These are phyloP conservation scores for Mortierella sp. DNA, from an alignment of 371 early-diverging fungal genomes.

Conservation along the genomic window DNA sequence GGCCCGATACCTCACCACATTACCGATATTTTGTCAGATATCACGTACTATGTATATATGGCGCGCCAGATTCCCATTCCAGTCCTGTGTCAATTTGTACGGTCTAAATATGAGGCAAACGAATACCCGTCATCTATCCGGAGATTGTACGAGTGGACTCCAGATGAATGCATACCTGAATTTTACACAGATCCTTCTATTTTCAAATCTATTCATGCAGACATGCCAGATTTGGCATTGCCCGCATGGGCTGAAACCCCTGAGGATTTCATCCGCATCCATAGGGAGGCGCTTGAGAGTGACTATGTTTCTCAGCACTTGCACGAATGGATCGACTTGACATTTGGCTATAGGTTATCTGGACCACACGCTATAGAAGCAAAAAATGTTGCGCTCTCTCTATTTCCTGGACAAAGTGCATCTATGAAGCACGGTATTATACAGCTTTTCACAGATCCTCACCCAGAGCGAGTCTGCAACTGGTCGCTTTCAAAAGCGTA, in stretches of 20 bases:
- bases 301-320: conserved; percentile 82
- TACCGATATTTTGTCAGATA: conserved; percentile 77
- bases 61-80: conserved; percentile 76
- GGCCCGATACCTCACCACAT: conserved; percentile 81
- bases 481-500: conserved; percentile 47
- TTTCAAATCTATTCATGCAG: conserved; percentile 74
- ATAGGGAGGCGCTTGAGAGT: conserved; percentile 81
- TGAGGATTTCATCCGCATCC: conserved; percentile 76
- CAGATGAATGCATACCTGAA: conserved; percentile 84
- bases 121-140: conserved; percentile 77
- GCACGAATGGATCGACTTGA: conserved; percentile 89
- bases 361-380: conserved; percentile 82
- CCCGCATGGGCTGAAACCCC: conserved; percentile 79
- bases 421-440: conserved; percentile 84
- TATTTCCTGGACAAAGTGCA: conserved; percentile 72
- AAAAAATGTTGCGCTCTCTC: conserved; percentile 77
- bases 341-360: conserved; percentile 84
- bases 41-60: conserved; percentile 78
- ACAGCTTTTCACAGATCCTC: conserved; percentile 80
- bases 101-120: conserved; percentile 78
- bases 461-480: conserved; percentile 64
- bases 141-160: conserved; percentile 77
- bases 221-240: conserved; percentile 77
- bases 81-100: conserved; percentile 77
- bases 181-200: conserved; percentile 75